Conservation (phyloP, 805 yeast species). For the Metschnikowia dekortorum region DNA sequence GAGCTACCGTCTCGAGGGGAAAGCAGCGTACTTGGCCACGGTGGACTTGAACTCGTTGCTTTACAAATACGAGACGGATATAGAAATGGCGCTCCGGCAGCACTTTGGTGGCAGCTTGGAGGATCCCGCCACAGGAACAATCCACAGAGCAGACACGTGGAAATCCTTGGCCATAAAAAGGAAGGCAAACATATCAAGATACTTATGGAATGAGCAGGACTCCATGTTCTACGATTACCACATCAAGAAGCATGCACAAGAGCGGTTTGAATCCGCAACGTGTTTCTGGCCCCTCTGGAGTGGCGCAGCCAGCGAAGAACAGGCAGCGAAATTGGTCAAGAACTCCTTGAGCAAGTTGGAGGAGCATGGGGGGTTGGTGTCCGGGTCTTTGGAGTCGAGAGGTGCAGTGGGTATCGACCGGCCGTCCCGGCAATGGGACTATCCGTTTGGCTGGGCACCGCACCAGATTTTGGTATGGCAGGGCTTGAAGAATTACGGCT, state of each 20-base stretch:
- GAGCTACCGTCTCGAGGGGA: slow-evolving; percentile 81
- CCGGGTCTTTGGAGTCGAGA: slow-evolving; percentile 73
- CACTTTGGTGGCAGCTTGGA: slow-evolving; percentile 49
- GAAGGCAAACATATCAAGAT: slow-evolving; percentile 53
- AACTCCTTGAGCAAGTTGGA: slow-evolving; percentile 68
- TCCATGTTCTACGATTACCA: slow-evolving; percentile 85
- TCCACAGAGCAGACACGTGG: slow-evolving; percentile 60
- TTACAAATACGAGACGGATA: slow-evolving; percentile 87
- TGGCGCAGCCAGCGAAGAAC: slow-evolving; percentile 56
- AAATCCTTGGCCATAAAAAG: slow-evolving; percentile 50
- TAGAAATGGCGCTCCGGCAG: slow-evolving; percentile 56
- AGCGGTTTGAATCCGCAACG: slow-evolving; percentile 79
- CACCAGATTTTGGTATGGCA: slow-evolving; percentile 94
- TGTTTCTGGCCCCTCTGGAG: slow-evolving; percentile 93
- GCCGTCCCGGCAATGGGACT: slow-evolving; percentile 97
- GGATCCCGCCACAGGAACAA: slow-evolving; percentile 18
- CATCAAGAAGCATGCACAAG: slow-evolving; percentile 49
- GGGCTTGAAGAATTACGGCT: slow-evolving; percentile 74
- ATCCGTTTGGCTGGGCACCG: slow-evolving; percentile 98
- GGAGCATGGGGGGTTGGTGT: slow-evolving; percentile 81
- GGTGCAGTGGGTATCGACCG: slow-evolving; percentile 64
- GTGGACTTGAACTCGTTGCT: slow-evolving; percentile 82
- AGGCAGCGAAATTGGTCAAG: slow-evolving; percentile 60
- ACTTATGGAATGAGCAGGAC: slow-evolving; percentile 77
- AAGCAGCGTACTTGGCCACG: slow-evolving; percentile 85